Evolutionary conservation across 1,284 basidiomycete genomes (phyloP).

Genomic region (Pyrrhoderma noxium): DNA sequence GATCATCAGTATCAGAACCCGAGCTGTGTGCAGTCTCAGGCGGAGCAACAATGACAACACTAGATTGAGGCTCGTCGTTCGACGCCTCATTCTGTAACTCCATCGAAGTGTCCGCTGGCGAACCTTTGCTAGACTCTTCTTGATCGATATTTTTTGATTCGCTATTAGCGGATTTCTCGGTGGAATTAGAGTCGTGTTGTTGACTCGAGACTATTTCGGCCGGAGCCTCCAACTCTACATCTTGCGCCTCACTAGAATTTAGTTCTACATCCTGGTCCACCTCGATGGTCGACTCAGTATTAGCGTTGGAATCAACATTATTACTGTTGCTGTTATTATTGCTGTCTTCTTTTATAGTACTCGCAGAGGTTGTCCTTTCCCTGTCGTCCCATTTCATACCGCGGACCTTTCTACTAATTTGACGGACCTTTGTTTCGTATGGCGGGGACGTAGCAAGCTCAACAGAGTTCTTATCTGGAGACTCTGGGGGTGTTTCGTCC

Average conservation of each 20-base stretch:
- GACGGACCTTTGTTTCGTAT: conserved; percentile 62
- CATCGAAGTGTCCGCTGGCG: not conserved
- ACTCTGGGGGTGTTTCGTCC: conserved; percentile 40
- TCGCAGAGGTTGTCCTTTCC: conserved; percentile 33
- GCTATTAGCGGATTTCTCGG: not conserved
- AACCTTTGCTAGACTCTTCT: not conserved
- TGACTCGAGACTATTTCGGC: conserved; percentile 1
- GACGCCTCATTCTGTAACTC: not conserved
- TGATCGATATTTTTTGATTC: not conserved
- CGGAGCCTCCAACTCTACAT: conserved; percentile 6
- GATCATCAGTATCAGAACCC: conserved; percentile 35
- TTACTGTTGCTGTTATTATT: too few relatives aligned
- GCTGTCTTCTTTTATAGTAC: conserved; percentile 2
- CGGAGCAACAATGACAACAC: too few relatives aligned
- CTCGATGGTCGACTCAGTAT: not conserved
- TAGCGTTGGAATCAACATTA: not conserved
- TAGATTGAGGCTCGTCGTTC: not conserved
- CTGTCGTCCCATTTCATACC: conserved; percentile 61
- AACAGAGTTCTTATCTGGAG: conserved; percentile 29
- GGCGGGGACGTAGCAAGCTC: conserved; percentile 53
- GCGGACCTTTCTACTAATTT: conserved; percentile 71
- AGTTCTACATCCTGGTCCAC: not conserved
- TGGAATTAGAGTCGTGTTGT: not conserved
- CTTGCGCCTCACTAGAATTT: not conserved
- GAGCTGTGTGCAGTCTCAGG: not conserved